Evolutionary conservation across 495 filamentous ascomycete species (phyloP).

Genomic region (Lichenothelia convexa): DNA sequence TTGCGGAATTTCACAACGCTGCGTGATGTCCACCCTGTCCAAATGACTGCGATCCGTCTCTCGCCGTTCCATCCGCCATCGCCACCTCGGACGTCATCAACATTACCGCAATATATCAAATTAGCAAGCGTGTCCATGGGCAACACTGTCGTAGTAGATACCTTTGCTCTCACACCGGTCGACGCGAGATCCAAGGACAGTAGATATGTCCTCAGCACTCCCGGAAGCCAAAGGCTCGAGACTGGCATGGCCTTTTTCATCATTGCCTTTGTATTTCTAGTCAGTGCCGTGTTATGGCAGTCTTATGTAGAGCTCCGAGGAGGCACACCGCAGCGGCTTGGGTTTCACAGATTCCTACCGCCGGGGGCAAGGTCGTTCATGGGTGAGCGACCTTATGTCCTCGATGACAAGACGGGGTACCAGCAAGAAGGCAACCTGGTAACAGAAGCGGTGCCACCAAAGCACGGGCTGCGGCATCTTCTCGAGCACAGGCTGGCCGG

Average conservation of each 20-base stretch:
- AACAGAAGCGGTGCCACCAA: slow-evolving; percentile 1
- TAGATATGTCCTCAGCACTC: slow-evolving; percentile 53
- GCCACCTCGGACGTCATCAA: slow-evolving; percentile 14
- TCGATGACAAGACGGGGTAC: neutral
- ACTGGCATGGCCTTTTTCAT: slow-evolving; percentile 29
- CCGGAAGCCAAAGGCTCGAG: slow-evolving; percentile 30
- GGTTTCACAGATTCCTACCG: slow-evolving; percentile 24
- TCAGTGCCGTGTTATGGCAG: slow-evolving; percentile 45
- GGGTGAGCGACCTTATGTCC: slow-evolving; percentile 4
- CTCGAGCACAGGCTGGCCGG: neutral
- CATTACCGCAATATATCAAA: slow-evolving; percentile 42
- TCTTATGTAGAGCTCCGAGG: slow-evolving; percentile 49
- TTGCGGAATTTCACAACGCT: slow-evolving; percentile 46
- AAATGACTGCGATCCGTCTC: slow-evolving; percentile 72
- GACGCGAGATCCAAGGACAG: slow-evolving; percentile 25
- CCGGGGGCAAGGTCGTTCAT: slow-evolving; percentile 14
- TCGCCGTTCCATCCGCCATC: slow-evolving; percentile 36
- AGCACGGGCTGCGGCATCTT: neutral
- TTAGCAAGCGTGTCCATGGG: slow-evolving; percentile 73
- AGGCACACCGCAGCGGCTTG: slow-evolving; percentile 36
- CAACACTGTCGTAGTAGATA: slow-evolving; percentile 72
- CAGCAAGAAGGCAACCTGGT: slow-evolving; percentile 5
- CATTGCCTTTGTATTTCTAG: slow-evolving; percentile 31
- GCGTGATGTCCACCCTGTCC: slow-evolving; percentile 57
- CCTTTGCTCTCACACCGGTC: slow-evolving; percentile 48